Evolutionary conservation across 176 grass and related monocot species (phyloP).

Genomic region (Oryza officinalis): DNA sequence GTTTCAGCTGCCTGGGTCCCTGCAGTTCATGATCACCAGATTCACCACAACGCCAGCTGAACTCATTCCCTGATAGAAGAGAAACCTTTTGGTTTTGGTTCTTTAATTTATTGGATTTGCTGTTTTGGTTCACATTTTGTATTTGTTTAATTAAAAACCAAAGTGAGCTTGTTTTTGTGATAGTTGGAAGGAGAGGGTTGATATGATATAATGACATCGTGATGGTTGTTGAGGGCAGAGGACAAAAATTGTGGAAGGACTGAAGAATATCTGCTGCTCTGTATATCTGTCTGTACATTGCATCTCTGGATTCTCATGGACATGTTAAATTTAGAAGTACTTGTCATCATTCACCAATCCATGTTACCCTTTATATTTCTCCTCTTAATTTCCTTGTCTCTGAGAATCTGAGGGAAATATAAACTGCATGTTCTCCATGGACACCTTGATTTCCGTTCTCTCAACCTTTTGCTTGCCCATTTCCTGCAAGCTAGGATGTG

Average conservation of each 20-base stretch:
- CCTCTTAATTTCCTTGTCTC: neutral
- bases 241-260: neutral
- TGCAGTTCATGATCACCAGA: slow-evolving; percentile 15
- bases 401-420: neutral
- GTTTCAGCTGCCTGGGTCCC: neutral
- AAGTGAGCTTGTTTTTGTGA: slow-evolving; percentile 72
- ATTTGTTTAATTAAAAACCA: slow-evolving; percentile 62
- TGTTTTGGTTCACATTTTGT: slow-evolving; percentile 47
- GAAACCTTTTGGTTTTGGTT: slow-evolving; percentile 53
- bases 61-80: slow-evolving; percentile 36
- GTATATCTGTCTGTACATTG: slow-evolving; percentile 88
- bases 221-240: slow-evolving; percentile 40
- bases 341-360: slow-evolving; percentile 36
- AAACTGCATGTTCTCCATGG: neutral
- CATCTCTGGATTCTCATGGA: slow-evolving; percentile 53
- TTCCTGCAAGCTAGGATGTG: slow-evolving; percentile 32
- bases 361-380: slow-evolving; percentile 32
- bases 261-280: slow-evolving; percentile 49
- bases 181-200: slow-evolving; percentile 36
- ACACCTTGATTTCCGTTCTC: neutral
- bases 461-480: slow-evolving; percentile 20
- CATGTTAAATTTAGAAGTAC: slow-evolving; percentile 44
- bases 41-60: slow-evolving; percentile 19
- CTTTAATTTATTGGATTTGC: slow-evolving; percentile 65
- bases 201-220: slow-evolving; percentile 41